Conservation (phyloP, 768 basidiomycete genomes). For the Phanerochaete sordida region DNA sequence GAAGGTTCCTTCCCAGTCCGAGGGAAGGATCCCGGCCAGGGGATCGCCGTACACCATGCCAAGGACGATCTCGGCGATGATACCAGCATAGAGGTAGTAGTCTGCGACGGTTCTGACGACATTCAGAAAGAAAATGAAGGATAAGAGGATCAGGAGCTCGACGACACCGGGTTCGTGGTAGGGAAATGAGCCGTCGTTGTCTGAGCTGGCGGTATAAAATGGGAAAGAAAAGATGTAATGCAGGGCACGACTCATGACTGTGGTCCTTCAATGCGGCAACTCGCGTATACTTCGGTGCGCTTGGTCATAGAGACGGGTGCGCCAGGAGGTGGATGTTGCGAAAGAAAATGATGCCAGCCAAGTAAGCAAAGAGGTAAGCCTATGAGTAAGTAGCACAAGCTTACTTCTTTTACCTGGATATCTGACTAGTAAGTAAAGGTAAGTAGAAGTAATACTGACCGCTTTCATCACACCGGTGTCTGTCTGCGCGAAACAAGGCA, state of each 20-base stretch:
- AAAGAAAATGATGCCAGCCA: too few species aligned
- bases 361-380: too few species aligned
- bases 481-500: too few species aligned
- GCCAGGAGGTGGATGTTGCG: too few species aligned
- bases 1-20: constrained; percentile 40
- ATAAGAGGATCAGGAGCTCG: constrained; percentile 42
- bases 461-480: too few species aligned
- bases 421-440: too few species aligned
- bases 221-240: constrained; percentile 7
- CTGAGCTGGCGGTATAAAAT: background rate
- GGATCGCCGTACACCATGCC: constrained; percentile 57
- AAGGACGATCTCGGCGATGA: constrained; percentile 50
- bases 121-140: constrained; percentile 55
- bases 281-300: constrained; percentile 17
- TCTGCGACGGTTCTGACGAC: constrained; percentile 41
- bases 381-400: too few species aligned
- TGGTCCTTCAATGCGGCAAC: too few species aligned
- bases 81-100: constrained; percentile 38
- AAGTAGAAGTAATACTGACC: too few species aligned
- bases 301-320: constrained; percentile 6
- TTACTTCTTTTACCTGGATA: too few species aligned
- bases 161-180: constrained; percentile 17
- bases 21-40: constrained; percentile 40
- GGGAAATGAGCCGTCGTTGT: constrained; percentile 3
- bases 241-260: constrained; percentile 6